Conservation (phyloP, 148 eudicot genomes). For the Amaranthus palmeri region DNA sequence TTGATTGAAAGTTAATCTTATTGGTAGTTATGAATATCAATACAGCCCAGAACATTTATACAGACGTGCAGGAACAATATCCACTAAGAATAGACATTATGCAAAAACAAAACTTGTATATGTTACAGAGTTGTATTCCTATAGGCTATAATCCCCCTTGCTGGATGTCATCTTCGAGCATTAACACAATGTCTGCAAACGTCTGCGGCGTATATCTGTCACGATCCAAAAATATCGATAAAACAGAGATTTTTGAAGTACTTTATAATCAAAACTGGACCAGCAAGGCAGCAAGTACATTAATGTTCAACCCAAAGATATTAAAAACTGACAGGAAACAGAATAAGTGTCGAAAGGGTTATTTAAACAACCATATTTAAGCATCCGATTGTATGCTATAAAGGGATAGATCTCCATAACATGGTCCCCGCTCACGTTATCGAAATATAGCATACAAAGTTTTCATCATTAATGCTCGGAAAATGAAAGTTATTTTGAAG, state of each 20-base stretch:
- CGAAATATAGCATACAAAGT: neutral
- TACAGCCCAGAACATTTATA: neutral
- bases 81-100: slow-evolving; percentile 5
- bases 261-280: neutral
- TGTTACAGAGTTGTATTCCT: slow-evolving; percentile 22
- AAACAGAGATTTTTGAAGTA: neutral
- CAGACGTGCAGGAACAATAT: neutral
- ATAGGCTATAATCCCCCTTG: slow-evolving; percentile 1
- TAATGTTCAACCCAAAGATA: neutral
- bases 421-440: neutral
- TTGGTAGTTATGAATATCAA: neutral
- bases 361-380: neutral
- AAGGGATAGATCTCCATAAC: neutral
- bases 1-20: neutral
- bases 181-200: slow-evolving; percentile 10
- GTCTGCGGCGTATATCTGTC: slow-evolving; percentile 12
- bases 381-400: too few relatives aligned
- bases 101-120: slow-evolving; percentile 5
- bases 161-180: slow-evolving; percentile 16
- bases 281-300: neutral
- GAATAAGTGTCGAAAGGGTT: neutral
- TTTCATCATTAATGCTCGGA: neutral
- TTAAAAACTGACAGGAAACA: neutral
- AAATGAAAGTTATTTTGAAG: neutral
- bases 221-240: neutral